These are phyloP conservation scores for Cyclotella cryptica DNA, from an alignment of 108 stramenopile genomes.

Conservation along the genomic window DNA sequence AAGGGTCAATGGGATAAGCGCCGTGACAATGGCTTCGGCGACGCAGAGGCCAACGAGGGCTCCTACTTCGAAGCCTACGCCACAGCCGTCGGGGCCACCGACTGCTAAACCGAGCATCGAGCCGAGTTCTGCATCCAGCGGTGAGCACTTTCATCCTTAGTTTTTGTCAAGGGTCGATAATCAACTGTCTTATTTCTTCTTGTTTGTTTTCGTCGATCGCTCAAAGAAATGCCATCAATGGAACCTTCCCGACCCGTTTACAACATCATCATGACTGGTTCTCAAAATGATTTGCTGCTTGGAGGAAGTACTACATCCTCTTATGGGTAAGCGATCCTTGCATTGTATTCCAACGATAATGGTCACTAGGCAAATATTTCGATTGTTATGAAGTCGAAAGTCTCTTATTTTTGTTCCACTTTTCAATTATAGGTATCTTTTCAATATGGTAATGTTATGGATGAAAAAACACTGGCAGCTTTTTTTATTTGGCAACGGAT, in stretches of 20 bases:
- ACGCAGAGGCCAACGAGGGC: constrained; percentile 33
- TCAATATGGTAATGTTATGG: no score
- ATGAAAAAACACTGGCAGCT: no score
- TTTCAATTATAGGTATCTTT: constrained; percentile 9
- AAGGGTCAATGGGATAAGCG: constrained; percentile 27
- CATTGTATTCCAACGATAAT: neutral
- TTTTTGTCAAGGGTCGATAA: neutral
- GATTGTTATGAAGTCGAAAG: neutral
- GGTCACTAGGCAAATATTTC: neutral
- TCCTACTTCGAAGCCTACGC: constrained; percentile 29
- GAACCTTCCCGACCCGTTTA: constrained; percentile 20
- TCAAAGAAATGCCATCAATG: constrained; percentile 7
- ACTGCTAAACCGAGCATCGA: constrained; percentile 17
- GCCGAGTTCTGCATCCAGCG: constrained; percentile 17
- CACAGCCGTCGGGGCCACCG: constrained; percentile 20
- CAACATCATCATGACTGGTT: constrained; percentile 33
- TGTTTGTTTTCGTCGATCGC: neutral
- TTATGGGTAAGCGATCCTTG: constrained; percentile 2
- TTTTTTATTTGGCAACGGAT: no score
- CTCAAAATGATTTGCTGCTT: constrained; percentile 24
- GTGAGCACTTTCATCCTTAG: neutral
- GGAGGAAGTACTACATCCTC: constrained; percentile 37
- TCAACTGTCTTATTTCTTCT: neutral
- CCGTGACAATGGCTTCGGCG: neutral
- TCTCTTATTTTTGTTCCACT: neutral